Conservation (phyloP, 208 protist genomes). For the Tritrichomonas foetus region DNA sequence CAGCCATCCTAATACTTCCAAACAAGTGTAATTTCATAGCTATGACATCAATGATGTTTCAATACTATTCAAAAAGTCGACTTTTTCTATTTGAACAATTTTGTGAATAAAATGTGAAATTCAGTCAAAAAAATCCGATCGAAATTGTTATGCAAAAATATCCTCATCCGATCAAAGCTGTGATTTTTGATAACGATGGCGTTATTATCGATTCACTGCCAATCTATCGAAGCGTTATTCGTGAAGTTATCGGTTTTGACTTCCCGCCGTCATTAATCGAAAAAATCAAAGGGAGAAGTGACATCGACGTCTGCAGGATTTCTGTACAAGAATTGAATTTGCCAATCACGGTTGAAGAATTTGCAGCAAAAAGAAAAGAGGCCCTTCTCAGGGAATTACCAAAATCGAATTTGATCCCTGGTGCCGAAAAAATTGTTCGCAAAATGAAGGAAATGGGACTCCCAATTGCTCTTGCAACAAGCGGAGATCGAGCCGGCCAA, state of each 20-base stretch:
- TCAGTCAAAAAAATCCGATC: no score
- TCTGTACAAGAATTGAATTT: background rate
- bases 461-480: background rate
- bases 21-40: no score
- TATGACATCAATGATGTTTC: no score
- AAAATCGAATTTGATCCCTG: background rate
- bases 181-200: slow-evolving; percentile 24
- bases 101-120: no score
- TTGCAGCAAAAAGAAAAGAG: background rate
- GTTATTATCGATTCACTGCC: background rate
- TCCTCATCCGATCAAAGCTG: background rate
- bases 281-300: background rate
- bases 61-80: no score
- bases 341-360: background rate
- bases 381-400: background rate
- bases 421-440: background rate
- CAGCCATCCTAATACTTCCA: no score
- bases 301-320: background rate
- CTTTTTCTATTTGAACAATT: no score
- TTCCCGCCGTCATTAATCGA: background rate
- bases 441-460: background rate
- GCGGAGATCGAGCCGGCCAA: background rate
- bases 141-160: no score
- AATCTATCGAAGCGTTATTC: background rate
- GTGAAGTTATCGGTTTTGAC: background rate